Conservation (phyloP, 129 eudicot species). For the Saposhnikovia divaricata region DNA sequence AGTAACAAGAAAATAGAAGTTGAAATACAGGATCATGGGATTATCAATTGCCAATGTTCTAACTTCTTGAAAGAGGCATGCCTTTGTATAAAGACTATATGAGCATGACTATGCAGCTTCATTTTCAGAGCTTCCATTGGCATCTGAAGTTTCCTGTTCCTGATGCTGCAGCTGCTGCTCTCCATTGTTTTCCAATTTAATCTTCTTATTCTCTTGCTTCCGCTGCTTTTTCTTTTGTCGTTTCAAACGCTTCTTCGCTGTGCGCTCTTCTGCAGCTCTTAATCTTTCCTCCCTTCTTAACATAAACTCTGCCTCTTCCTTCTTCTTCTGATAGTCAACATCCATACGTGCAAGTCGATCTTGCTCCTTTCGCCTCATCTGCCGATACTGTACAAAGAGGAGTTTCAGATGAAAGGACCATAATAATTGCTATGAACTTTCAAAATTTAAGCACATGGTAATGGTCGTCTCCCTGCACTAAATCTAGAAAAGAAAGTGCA, state of each 20-base stretch:
- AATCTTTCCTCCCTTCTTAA: conserved; percentile 69
- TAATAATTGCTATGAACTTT: not conserved
- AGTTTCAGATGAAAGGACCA: conserved; percentile 8
- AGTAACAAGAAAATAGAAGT: not conserved
- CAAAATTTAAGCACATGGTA: no score
- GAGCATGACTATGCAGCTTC: conserved; percentile 8
- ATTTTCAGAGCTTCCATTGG: conserved; percentile 38
- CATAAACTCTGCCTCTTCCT: conserved; percentile 69
- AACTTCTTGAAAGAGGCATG: not conserved
- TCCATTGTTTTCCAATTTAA: conserved; percentile 34
- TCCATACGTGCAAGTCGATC: conserved; percentile 91
- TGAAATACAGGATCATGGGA: not conserved
- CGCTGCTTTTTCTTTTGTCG: conserved; percentile 85
- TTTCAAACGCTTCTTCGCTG: conserved; percentile 82
- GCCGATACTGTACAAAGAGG: conserved; percentile 4
- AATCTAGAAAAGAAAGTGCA: not conserved
- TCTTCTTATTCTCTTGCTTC: conserved; percentile 62
- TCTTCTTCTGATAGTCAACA: conserved; percentile 66
- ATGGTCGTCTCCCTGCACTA: not conserved
- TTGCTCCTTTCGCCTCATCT: conserved; percentile 83
- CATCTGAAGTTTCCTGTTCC: conserved; percentile 54
- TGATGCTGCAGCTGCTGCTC: conserved; percentile 40
- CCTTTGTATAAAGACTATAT: not conserved
- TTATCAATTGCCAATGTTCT: not conserved
- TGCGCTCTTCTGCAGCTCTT: conserved; percentile 86